Base-by-base conservation (phyloP, 495 filamentous ascomycete genomes). In the Lichenothelia convexa region DNA sequence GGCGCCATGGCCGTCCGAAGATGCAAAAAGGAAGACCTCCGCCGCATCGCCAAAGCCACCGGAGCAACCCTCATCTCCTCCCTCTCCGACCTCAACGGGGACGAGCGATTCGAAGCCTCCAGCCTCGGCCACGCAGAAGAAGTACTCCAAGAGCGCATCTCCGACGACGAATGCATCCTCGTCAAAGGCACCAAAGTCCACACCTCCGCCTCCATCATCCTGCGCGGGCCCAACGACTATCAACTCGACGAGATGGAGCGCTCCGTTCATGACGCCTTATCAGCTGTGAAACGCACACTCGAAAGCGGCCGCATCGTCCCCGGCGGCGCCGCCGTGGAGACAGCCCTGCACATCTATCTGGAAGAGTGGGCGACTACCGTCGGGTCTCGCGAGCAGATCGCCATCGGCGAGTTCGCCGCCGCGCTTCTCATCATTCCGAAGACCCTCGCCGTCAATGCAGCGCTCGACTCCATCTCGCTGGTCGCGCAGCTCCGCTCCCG, bases 361-460 rank as follows among this genome's bases (percentile, higher is more conserved):
- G 89, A 99, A 65, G 92, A 99, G 58, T 95, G 92, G 60, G 89
- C 89, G n/a, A 86, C 87, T 47, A 93, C 89, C 38, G 85, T 99
- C 37, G 73, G 89, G 45, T 94, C 86, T 21, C 74, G 89, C 41
- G 89, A 99, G 63, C 89, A 99, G 66, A 75, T 95, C 38, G 87
- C 89, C 45, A 94, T 99, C 45, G 89, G 80, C 54, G 91, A 92
- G 61, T 99, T 99, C 47, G 89, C 89, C 24, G 77, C 89, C 55
- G 74, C 89, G 33, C 77, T 99, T 33, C 83, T 95, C 40, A 69
- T 83, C 42, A 87, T 99, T 50, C 89, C 89, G 51, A 93, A 92
- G 63, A 99, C 89, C 30, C 68, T 99, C 42, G 91, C 89, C 38
- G 74, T 94, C 42, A 99, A 99, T 58, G 89, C 89, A 7, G 89